Evolutionary conservation across 2,329 filamentous ascomycete species (phyloP).

Genomic region (Aspergillus pseudoviridinutans): DNA sequence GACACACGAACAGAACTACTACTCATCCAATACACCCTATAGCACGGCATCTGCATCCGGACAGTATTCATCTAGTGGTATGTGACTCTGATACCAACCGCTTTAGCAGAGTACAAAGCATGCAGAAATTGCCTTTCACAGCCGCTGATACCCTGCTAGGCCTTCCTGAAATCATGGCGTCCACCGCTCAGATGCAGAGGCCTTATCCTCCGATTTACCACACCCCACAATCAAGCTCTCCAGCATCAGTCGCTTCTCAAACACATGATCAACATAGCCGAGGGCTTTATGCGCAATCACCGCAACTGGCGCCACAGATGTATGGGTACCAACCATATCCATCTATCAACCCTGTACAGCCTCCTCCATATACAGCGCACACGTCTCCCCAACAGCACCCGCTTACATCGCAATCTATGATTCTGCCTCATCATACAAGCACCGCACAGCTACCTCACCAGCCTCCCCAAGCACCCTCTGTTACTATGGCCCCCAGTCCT

Average conservation of each 20-base stretch:
- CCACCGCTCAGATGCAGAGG: slow-evolving; percentile 61
- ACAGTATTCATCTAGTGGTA: slow-evolving; percentile 84
- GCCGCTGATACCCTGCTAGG: slow-evolving; percentile 65
- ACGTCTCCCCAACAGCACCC: slow-evolving; percentile 52
- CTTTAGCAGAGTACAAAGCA: not conserved
- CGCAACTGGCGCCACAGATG: slow-evolving; percentile 78
- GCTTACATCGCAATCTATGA: slow-evolving; percentile 52
- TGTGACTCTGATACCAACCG: slow-evolving; percentile 34
- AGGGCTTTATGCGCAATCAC: slow-evolving; percentile 77
- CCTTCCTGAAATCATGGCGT: slow-evolving; percentile 66
- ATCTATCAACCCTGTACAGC: slow-evolving; percentile 50
- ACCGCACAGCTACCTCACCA: slow-evolving; percentile 41
- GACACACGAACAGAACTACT: slow-evolving; percentile 66
- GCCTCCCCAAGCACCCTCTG: slow-evolving; percentile 40
- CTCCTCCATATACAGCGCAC: slow-evolving; percentile 55
- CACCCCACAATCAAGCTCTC: slow-evolving; percentile 91
- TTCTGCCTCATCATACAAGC: slow-evolving; percentile 47
- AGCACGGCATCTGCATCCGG: slow-evolving; percentile 75
- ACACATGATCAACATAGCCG: slow-evolving; percentile 81
- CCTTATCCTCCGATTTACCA: slow-evolving; percentile 90
- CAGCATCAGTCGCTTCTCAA: slow-evolving; percentile 86
- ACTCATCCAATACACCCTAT: slow-evolving; percentile 77
- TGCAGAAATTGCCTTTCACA: slow-evolving; percentile 58
- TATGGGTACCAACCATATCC: slow-evolving; percentile 66
- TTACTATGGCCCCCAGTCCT: slow-evolving; percentile 63